Base-by-base conservation (phyloP, 2,329 filamentous ascomycete genomes). In the Scedosporium minutisporum region DNA sequence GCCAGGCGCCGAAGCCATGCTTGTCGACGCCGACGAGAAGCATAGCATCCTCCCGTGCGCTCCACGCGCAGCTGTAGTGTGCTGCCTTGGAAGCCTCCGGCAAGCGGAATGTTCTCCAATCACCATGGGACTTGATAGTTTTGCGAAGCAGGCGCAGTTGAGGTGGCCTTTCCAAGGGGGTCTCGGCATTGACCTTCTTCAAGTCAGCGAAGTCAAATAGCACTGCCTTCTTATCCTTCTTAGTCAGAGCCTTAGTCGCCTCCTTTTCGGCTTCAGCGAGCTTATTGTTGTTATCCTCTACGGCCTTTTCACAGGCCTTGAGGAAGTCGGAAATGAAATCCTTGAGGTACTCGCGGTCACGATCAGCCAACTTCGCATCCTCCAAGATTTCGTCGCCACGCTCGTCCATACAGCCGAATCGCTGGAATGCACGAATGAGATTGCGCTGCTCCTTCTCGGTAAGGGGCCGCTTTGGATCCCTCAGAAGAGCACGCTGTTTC, bases 221-320 rank as follows among this genome's bases (percentile, higher is more conserved):
- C 18, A 99, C 91, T 0, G 95, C 95, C 75, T 99, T 99, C 75
- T 91, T 91, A 72, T 99, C 95, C 74, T 99, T 99, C 79, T 97
- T 97, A 0, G 93, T 96, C 62, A 96, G 76, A 2, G 87, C 82
- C 72, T 95, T 96, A 71, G 91, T 91, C 0, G 84, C 82, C 66
- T 89, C 86, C 73, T 95, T 90, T 68, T 96, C 91, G 70, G 92
- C 91, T 65, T 89, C 87, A 41, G 92, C 84, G 18, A 96, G 82
- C 64, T 85, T 85, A 23, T 87, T 87, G 65, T 84, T 89, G 68
- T 91, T 88, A 41, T 80, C 80, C 6, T 87, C 84, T 59, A 89
- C 81, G 7, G 85, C 85, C 62, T 83, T 76, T 53, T 80, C 78
- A 57, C 83, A 83, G 25, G 80, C 72, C 53, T 74, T 75, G 64